These are phyloP conservation scores for Colletotrichum simmondsii DNA, from an alignment of 2,329 filamentous ascomycete species.

Conservation along the genomic window DNA sequence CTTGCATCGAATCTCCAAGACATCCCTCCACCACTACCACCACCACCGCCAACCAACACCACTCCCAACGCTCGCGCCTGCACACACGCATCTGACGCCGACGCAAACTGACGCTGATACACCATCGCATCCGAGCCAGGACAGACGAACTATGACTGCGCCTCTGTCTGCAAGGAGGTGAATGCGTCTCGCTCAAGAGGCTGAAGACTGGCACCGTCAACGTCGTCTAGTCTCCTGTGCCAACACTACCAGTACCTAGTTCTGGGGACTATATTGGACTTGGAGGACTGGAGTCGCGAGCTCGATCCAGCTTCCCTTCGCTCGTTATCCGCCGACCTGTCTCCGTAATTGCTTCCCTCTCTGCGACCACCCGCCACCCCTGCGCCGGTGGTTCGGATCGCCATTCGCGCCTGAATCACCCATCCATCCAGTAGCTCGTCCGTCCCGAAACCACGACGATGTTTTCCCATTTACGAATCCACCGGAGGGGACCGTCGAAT, in stretches of 20 bases:
- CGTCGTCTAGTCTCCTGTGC: not conserved
- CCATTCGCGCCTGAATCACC: conserved; percentile 13
- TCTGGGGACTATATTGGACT: not conserved
- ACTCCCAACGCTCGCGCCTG: not conserved
- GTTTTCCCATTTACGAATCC: conserved; percentile 68
- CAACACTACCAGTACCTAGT: not conserved
- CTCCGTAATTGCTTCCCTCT: conserved; percentile 16
- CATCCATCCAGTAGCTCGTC: not conserved
- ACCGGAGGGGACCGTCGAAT: conserved; percentile 66
- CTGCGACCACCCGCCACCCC: conserved; percentile 30
- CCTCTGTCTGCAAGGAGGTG: conserved; percentile 33
- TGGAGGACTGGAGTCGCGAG: not conserved
- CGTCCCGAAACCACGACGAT: conserved; percentile 42
- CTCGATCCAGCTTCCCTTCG: conserved; percentile 22
- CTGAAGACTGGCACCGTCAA: conserved; percentile 27
- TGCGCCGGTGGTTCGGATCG: conserved; percentile 16
- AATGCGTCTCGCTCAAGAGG: conserved; percentile 28
- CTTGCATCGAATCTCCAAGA: conserved; percentile 2
- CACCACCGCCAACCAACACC: not conserved
- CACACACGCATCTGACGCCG: not conserved
- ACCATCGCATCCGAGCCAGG: not conserved
- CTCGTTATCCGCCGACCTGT: conserved; percentile 7
- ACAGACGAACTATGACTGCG: conserved; percentile 26
- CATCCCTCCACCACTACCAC: not conserved
- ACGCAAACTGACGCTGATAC: not conserved